Base-by-base conservation (phyloP, 352 stramenopile genomes). In the Phytophthora meadii region DNA sequence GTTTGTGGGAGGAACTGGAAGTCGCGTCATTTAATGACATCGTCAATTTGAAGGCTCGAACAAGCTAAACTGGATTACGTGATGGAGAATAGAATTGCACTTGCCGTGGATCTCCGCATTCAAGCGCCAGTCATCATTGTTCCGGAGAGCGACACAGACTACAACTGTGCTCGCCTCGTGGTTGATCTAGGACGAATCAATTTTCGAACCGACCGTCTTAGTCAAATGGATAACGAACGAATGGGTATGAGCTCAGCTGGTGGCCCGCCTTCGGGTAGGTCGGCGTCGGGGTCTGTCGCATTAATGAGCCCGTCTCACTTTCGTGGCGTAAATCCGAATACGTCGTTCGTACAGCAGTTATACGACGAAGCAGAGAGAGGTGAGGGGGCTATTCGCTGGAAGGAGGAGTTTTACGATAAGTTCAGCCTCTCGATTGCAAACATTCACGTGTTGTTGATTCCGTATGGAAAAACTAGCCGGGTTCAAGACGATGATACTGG, bases 321-420 rank as follows among this genome's bases (percentile, higher is more conserved):
- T 61, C 62, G 48, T 39, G 64, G 39, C 44, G 41, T 69, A 41
- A 88, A 87, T 37, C 70, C 79, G 6, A 77, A 72, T 45, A 92
- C 84, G 34, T 92, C 81, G 8, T 96, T 96, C 30, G 84, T 92
- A 27, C 90, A 92, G 61, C 88, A 96, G 40, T 47, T 96, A 10
- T 94, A 91, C 44, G 88, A 96, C 65, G 88, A 96, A 70, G 85
- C 84, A 2, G 88, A 96, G 47, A 84, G 76, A 65, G 88, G 87
- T 22, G 85, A 96, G 70, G 84, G 85, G 0, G 85, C 87, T 6
- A 90, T 94, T 62, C 88, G 85, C 17, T 96, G 88, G 88, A 96
- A 96, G 50, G 88, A 96, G 66, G 88, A 95, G 45, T 96, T 96
- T 53, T 96, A 96, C 61, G 88, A 96, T 74, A 96, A 95, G 67